A percentile compares a stretch with the other conserved stretches of the same genome.
phyloP scores from a whole-genome alignment of 192 early-diverging fungal species.

The Gryganskiella cystojenkinii region DNA sequence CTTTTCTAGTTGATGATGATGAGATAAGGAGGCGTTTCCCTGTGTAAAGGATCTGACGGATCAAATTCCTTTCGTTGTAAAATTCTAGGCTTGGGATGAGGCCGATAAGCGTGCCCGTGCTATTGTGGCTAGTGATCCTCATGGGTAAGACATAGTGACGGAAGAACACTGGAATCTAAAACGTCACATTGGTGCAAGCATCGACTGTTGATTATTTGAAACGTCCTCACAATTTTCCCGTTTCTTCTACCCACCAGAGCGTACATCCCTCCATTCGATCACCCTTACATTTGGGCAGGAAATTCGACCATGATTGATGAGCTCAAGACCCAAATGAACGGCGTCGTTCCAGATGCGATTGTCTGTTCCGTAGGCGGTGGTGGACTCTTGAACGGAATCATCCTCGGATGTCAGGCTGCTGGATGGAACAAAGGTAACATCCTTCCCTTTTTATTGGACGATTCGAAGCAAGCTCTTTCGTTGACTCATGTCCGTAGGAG shows the following conservation, averaged over 20 bases:
- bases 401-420: slow-evolving; percentile 68
- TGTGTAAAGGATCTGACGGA: no score
- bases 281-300: slow-evolving; percentile 67
- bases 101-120: slow-evolving; percentile 55
- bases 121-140: slow-evolving; percentile 49
- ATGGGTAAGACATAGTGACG: slow-evolving; percentile 59
- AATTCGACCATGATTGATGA: slow-evolving; percentile 71
- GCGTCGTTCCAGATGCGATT: slow-evolving; percentile 68
- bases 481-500: no score
- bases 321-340: slow-evolving; percentile 69
- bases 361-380: slow-evolving; percentile 77
- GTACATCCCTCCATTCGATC: slow-evolving; percentile 69
- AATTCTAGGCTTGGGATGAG: slow-evolving; percentile 53
- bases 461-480: neutral
- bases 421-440: slow-evolving; percentile 64
- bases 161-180: no score
- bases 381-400: slow-evolving; percentile 73
- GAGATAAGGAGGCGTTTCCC: no score
- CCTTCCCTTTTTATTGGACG: neutral
- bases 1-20: neutral
- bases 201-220: no score
- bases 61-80: neutral
- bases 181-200: no score
- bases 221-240: neutral
- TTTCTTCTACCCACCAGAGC: slow-evolving; percentile 28